A percentile compares a stretch with the other conserved stretches of the same genome.
These are phyloP conservation scores for Dissoconium aciculare DNA, from an alignment of 2,329 filamentous ascomycete genomes.

Conservation along the genomic window DNA sequence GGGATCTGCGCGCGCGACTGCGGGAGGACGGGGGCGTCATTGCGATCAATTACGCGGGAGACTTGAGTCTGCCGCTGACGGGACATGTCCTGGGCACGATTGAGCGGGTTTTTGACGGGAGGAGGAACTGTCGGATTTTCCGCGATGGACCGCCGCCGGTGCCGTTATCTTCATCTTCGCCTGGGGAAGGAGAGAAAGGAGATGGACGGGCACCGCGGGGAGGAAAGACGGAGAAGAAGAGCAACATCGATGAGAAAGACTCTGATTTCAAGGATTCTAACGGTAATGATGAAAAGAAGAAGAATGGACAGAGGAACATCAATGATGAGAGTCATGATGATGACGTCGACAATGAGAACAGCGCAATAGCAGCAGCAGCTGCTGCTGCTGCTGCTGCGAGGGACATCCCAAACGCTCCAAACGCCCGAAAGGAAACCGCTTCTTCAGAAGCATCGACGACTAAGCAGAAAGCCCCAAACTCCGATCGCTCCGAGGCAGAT, in stretches of 20 bases:
- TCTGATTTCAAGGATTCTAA: constrained; percentile 11
- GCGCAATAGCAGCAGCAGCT: too few relatives aligned
- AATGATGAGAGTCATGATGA: too few relatives aligned
- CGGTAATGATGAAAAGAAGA: too few relatives aligned
- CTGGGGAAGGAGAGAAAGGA: too few relatives aligned
- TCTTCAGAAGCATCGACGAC: too few relatives aligned
- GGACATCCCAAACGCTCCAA: too few relatives aligned
- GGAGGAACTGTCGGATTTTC: constrained; percentile 61
- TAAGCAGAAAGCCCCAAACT: too few relatives aligned
- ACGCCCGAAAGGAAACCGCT: too few relatives aligned
- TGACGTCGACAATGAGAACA: too few relatives aligned
- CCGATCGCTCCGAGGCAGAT: constrained; percentile 42
- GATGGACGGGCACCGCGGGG: too few relatives aligned
- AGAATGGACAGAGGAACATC: constrained; percentile 12
- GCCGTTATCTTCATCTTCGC: constrained; percentile 24
- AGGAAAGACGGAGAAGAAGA: constrained; percentile 7
- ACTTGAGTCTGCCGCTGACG: constrained; percentile 62
- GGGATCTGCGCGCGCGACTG: constrained; percentile 54
- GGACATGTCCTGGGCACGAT: constrained; percentile 73
- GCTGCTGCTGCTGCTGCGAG: too few relatives aligned
- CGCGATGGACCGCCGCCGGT: constrained; percentile 52
- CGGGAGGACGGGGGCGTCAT: constrained; percentile 67
- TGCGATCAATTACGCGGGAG: constrained; percentile 93
- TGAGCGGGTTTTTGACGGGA: constrained; percentile 59
- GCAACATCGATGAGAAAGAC: constrained; percentile 4